Evolutionary conservation across 306 rosid species (phyloP), one percentile per base, ranked within the genome.

Genomic region (Dalbergia oliveri): DNA sequence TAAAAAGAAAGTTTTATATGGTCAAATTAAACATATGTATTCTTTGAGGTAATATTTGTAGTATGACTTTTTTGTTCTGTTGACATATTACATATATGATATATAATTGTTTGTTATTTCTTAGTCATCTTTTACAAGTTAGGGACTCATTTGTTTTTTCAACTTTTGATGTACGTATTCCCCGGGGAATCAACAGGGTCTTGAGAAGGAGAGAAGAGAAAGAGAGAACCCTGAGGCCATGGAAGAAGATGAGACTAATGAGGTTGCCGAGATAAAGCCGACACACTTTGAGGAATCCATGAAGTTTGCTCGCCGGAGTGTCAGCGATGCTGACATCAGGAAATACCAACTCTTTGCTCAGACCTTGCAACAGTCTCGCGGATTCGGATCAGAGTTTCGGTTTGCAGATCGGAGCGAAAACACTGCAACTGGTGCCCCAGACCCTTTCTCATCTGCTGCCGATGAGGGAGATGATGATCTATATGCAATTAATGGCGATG

Each of bases 231-330:
- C 90, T 18, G 95, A 87, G 82, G 90, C 88, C 44, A 89, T 87
- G 95, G 95, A 89, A 77, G 90, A 89, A 71, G 93, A 89, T 56
- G 88, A 80, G 10, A 57, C 9, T 35, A 86, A 83, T 4, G 90
- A 84, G 53, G 81, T 81, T 1, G 53, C 89, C 0, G 91, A 87
- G 84, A 91, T 91, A 73, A 91, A 87, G 77, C 83, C 91, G 44
- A 72, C 85, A 3, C 96, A 88, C 77, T 91, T 91, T 4, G 93
- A 89, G 83, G 92, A 90, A 80, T 87, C 94, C 0, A 90, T 90
- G 92, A 91, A 91, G 83, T 89, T 66, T 84, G 93, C 95, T 72
- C 83, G 93, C 39, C 57, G 95, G 75, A 89, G 95, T 82, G 95
- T 91, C 9, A 89, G 91, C 15, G 93, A 91, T 66, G 89, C 91